Conservation (phyloP, 352 stramenopile genomes). For the Phytophthora kernoviae region DNA sequence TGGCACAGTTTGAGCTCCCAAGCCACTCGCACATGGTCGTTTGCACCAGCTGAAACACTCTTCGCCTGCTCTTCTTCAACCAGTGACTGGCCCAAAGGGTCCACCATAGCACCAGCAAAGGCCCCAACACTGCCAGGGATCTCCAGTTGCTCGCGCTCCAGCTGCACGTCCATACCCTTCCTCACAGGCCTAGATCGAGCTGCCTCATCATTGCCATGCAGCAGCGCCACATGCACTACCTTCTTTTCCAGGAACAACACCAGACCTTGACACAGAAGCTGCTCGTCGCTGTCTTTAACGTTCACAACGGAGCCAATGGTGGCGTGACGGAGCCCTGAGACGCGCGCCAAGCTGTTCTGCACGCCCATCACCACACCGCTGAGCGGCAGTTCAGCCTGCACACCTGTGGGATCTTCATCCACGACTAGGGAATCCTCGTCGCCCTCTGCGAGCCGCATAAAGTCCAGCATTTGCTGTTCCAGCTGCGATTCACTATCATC, state of each 20-base stretch:
- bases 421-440: conserved; percentile 5
- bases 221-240: conserved; percentile 59
- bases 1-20: conserved; percentile 69
- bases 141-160: conserved; percentile 55
- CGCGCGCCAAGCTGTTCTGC: conserved; percentile 71
- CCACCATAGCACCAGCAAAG: conserved; percentile 53
- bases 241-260: conserved; percentile 72
- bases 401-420: conserved; percentile 4
- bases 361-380: conserved; percentile 66
- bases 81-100: conserved; percentile 54
- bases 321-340: conserved; percentile 75
- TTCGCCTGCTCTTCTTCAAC: conserved; percentile 2
- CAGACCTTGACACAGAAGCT: conserved; percentile 45
- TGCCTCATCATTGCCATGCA: conserved; percentile 34
- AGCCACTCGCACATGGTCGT: conserved; percentile 46
- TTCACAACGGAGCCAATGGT: conserved; percentile 74
- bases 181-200: conserved; percentile 29
- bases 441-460: conserved; percentile 52
- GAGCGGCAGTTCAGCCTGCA: conserved; percentile 47
- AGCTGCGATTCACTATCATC: conserved; percentile 62
- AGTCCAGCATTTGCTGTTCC: conserved; percentile 76
- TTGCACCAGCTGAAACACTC: conserved; percentile 15
- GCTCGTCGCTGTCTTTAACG: conserved; percentile 30
- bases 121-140: conserved; percentile 49
- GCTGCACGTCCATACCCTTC: conserved; percentile 66